Conservation (phyloP, 352 stramenopile genomes). For the Phytophthora quininea region DNA sequence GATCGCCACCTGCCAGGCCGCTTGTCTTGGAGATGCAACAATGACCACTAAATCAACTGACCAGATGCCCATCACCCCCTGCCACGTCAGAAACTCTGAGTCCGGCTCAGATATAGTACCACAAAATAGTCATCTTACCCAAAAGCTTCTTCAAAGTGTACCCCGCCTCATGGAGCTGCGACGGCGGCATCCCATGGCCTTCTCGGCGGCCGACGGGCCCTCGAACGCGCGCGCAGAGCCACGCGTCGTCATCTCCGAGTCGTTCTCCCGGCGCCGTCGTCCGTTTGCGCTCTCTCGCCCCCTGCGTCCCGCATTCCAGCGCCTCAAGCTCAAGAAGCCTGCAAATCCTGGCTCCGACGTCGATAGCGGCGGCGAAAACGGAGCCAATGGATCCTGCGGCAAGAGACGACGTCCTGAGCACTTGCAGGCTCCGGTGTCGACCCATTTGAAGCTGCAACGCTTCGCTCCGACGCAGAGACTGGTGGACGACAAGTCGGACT, state of each 20-base stretch:
- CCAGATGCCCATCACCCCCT: neutral
- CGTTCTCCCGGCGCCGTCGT: constrained; percentile 14
- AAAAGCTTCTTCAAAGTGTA: constrained; percentile 2
- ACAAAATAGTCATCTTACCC: neutral
- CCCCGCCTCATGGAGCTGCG: constrained; percentile 15
- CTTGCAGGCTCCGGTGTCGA: constrained; percentile 1
- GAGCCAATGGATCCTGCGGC: neutral
- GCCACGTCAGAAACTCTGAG: neutral
- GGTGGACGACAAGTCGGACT: constrained; percentile 41
- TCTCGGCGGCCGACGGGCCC: constrained; percentile 4
- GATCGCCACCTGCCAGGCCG: neutral
- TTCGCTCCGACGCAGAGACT: constrained; percentile 36
- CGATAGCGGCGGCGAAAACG: constrained; percentile 5
- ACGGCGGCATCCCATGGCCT: constrained; percentile 12
- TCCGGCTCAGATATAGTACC: neutral
- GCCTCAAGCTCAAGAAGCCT: constrained; percentile 24
- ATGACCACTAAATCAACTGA: neutral
- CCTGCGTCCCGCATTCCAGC: constrained; percentile 16
- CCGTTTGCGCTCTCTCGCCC: constrained; percentile 23
- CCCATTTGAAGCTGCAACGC: constrained; percentile 40
- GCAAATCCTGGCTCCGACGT: neutral
- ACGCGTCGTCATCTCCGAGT: constrained; percentile 11
- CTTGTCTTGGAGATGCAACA: neutral
- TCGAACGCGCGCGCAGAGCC: neutral
- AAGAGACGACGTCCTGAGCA: constrained; percentile 16